phyloP scores from a whole-genome alignment of 78 protist species.

The Dictyostelium firmibasis region DNA sequence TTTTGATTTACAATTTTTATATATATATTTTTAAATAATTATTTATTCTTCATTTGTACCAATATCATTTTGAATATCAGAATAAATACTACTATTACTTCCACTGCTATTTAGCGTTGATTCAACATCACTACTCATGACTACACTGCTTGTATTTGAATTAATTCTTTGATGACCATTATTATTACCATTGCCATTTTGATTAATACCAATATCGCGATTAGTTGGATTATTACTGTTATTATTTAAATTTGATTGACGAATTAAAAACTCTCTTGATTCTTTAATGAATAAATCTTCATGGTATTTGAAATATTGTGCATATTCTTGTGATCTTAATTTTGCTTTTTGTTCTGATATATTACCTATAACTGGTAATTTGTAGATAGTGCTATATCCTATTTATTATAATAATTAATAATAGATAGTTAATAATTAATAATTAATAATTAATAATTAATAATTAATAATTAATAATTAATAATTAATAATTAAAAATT shows the following conservation, averaged over 20 bases:
- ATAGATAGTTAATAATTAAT: too few relatives aligned
- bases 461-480: too few relatives aligned
- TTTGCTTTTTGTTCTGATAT: neutral
- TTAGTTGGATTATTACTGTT: neutral
- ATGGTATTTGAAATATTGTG: neutral
- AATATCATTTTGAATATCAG: neutral
- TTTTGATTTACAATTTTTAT: too few relatives aligned
- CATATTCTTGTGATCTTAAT: conserved; percentile 10
- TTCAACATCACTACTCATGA: neutral
- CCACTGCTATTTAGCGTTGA: neutral
- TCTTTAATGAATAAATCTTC: neutral
- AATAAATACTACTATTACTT: neutral
- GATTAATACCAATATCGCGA: neutral
- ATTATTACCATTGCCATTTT: neutral
- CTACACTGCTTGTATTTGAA: neutral
- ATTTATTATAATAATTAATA: too few relatives aligned
- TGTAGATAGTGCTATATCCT: neutral
- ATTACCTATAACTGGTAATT: conserved; percentile 21
- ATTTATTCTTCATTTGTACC: neutral
- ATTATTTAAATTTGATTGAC: neutral
- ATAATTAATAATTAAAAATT: neutral
- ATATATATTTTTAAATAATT: too few relatives aligned
- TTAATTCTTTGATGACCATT: neutral
- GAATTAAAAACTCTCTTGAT: neutral
- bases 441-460: too few relatives aligned